Base-by-base conservation (phyloP, 768 basidiomycete genomes). In the Filobasidium wieringae region DNA sequence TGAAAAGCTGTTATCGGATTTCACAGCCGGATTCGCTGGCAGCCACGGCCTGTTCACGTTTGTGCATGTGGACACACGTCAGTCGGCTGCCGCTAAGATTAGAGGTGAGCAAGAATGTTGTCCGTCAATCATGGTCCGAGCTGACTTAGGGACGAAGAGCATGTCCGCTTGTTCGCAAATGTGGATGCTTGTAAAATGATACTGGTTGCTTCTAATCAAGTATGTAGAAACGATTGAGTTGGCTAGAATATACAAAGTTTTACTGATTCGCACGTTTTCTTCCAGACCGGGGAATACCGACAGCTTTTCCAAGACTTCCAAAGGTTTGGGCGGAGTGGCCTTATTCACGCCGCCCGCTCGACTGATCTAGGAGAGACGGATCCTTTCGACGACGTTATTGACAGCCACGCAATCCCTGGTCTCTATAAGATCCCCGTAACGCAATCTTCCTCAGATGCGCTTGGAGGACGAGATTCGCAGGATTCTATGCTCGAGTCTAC, bases 21-120 rank as follows among this genome's bases (percentile, higher is more conserved):
- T 55, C 45, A 22, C 19, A 22, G 17, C 40, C 4, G 54, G 54
- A 26, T 55, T 55, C 54, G 27, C 54, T 29, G 15, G 32, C n/a
- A 41, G 24, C 22, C 54, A 55, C 26, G 54, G 39, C 12, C 29
- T 55, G 17, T 55, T 55, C 39, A 55, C 54, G 22, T 55, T 55
- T 41, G 39, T 55, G 12, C 26, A 43, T 27, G 40, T 55, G 22
- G 33, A 34, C 36, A 36, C 54, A 7, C 12, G 54, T 12, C 39
- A 31, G 27, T 2, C 39, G 12, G 54, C 39, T 2, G 54, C 54
- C 6, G 40, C 37, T 27, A 55, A 55, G 27, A 43, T 55, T n/a
- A 45, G 33, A 55, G 54, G 54, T 55, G 40, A 54, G 33, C 7
- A 9, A 19, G 22, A 37, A 52, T 31, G 17, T 52, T 52, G 14